phyloP scores from a whole-genome alignment of 352 stramenopile species.

The Blastocystis sp. region DNA sequence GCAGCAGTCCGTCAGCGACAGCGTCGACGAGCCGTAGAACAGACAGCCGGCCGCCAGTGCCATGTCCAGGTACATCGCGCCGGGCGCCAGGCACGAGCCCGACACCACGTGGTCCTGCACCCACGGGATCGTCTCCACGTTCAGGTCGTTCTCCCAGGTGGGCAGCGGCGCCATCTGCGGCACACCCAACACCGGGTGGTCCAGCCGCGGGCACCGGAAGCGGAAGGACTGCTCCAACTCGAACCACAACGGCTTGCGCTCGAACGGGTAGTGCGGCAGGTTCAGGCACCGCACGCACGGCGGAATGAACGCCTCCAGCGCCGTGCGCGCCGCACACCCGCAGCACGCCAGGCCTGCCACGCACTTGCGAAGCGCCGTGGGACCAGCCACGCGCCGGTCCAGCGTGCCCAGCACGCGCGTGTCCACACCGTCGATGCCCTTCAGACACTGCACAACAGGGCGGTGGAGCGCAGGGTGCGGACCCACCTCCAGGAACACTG shows the following conservation, averaged over 20 bases:
- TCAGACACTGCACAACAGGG: constrained; percentile 47
- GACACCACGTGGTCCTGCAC: constrained; percentile 54
- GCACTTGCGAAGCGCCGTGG: background rate
- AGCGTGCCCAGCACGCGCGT: constrained; percentile 3
- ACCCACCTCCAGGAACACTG: constrained; percentile 51
- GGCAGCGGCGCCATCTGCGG: constrained; percentile 39
- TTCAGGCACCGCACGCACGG: background rate
- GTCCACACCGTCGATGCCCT: constrained; percentile 12
- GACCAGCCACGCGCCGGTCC: background rate
- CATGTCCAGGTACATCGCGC: constrained; percentile 67
- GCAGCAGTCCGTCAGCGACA: constrained; percentile 46
- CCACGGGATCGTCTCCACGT: constrained; percentile 34
- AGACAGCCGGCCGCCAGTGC: constrained; percentile 41
- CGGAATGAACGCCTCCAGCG: background rate
- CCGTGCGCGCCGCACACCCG: background rate
- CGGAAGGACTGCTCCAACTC: constrained; percentile 62
- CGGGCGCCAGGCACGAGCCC: constrained; percentile 49
- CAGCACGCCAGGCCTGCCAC: constrained; percentile 7
- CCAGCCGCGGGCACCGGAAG: constrained; percentile 39
- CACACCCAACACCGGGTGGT: constrained; percentile 57
- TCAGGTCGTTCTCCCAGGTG: constrained; percentile 67
- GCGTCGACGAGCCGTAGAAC: background rate
- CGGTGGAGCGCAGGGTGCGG: constrained; percentile 57
- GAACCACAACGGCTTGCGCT: constrained; percentile 63
- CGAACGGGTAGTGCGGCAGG: constrained; percentile 66